Conservation (phyloP, 192 early-diverging fungal species). For the Gaertneriomyces sp. region DNA sequence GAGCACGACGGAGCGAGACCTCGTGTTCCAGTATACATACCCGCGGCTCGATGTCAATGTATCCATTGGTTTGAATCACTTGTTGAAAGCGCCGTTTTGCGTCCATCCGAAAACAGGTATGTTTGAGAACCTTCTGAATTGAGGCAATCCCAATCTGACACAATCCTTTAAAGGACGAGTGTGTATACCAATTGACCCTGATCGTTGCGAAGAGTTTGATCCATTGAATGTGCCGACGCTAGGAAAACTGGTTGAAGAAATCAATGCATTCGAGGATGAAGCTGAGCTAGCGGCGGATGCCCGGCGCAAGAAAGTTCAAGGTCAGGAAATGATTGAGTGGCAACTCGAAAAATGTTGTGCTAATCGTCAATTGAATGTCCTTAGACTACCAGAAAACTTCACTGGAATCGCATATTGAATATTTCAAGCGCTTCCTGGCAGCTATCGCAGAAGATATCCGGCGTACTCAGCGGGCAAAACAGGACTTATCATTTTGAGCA, state of each 20-base stretch:
- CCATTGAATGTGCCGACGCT: constrained; percentile 77
- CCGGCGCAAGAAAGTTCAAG: too few relatives aligned
- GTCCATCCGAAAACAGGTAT: constrained; percentile 91
- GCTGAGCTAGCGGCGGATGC: too few relatives aligned
- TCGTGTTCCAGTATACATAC: constrained; percentile 87
- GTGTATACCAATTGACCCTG: constrained; percentile 86
- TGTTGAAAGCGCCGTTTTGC: constrained; percentile 96
- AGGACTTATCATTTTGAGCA: too few relatives aligned
- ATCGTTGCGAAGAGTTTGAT: constrained; percentile 76
- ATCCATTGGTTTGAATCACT: constrained; percentile 83
- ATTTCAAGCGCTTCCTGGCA: too few relatives aligned
- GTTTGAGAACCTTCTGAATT: neutral
- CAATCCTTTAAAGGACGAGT: constrained; percentile 61
- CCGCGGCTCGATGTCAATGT: constrained; percentile 94
- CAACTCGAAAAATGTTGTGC: too few relatives aligned
- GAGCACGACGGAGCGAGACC: constrained; percentile 51
- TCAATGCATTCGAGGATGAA: constrained; percentile 42
- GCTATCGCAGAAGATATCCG: too few relatives aligned
- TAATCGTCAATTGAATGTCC: too few relatives aligned
- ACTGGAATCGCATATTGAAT: too few relatives aligned
- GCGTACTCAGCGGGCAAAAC: too few relatives aligned
- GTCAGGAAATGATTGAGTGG: too few relatives aligned
- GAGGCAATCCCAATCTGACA: constrained; percentile 1
- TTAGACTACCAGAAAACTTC: too few relatives aligned
- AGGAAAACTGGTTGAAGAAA: constrained; percentile 59